Evolutionary conservation across 305 asterid genomes (phyloP).

Genomic region (Fraxinus latifolia): DNA sequence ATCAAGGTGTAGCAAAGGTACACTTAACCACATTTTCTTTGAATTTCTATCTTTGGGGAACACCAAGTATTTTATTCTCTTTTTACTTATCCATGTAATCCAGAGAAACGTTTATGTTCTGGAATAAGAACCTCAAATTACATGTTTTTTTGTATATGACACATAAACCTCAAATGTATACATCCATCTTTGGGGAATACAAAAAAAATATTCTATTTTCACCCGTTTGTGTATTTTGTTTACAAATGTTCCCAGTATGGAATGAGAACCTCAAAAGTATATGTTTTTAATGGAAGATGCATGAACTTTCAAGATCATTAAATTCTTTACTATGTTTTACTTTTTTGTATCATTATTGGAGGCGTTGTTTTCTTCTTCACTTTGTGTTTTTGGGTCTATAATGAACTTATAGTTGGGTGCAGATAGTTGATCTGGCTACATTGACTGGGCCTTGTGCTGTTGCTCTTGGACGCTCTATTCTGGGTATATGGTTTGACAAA

Average conservation of each 20-base stretch:
- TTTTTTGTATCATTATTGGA: neutral
- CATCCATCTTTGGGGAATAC: neutral
- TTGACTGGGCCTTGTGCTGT: slow-evolving; percentile 85
- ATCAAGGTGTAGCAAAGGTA: slow-evolving; percentile 97
- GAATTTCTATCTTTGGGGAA: neutral
- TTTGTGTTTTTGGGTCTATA: slow-evolving; percentile 1
- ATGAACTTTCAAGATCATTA: neutral
- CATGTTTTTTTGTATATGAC: neutral
- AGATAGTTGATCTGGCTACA: slow-evolving; percentile 94
- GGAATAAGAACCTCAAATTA: neutral
- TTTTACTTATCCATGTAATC: neutral
- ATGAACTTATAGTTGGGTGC: slow-evolving; percentile 20
- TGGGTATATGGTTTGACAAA: slow-evolving; percentile 43
- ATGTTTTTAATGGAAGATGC: neutral
- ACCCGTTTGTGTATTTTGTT: neutral
- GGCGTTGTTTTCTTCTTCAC: neutral
- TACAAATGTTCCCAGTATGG: neutral
- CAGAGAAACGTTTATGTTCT: neutral
- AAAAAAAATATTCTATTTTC: neutral
- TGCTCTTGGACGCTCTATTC: slow-evolving; percentile 94
- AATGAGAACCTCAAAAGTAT: neutral
- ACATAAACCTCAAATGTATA: neutral
- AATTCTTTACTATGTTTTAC: neutral
- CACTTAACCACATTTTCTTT: slow-evolving; percentile 4
- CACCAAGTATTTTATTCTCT: neutral